These are phyloP conservation scores for Xylariaceae sp. DNA, from an alignment of 2,329 filamentous ascomycete genomes.

Conservation along the genomic window DNA sequence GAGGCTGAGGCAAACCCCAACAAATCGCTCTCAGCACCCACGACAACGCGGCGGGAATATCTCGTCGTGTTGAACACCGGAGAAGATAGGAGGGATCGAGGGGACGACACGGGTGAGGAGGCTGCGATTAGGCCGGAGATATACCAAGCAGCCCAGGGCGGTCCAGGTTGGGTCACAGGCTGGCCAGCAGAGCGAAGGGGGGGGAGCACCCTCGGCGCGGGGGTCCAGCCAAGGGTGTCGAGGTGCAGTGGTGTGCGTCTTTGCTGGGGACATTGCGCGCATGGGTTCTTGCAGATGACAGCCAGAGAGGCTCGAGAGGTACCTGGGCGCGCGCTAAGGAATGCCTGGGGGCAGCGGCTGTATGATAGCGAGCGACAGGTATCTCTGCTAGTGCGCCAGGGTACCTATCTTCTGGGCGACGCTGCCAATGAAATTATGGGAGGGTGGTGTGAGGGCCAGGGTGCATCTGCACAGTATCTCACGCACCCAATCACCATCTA, in stretches of 20 bases:
- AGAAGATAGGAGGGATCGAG: conserved; percentile 7
- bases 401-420: too few relatives aligned
- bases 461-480: background rate
- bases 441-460: conserved; percentile 3
- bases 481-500: conserved; percentile 3
- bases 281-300: too few relatives aligned
- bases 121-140: conserved; percentile 19
- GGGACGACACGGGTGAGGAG: conserved; percentile 17
- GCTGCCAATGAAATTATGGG: conserved; percentile 9
- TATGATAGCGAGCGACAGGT: too few relatives aligned
- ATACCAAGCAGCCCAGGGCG: conserved; percentile 13
- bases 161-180: conserved; percentile 3
- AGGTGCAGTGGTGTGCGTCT: conserved; percentile 3
- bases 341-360: too few relatives aligned
- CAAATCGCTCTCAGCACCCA: conserved; percentile 14
- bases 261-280: too few relatives aligned
- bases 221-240: conserved; percentile 15
- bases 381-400: too few relatives aligned
- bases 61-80: conserved; percentile 9
- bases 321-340: too few relatives aligned
- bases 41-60: conserved; percentile 11
- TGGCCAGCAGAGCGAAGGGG: background rate
- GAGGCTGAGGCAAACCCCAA: conserved; percentile 16
- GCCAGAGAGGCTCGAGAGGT: too few relatives aligned
- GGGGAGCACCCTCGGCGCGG: conserved; percentile 14